Percentiles rank a stretch among this genome's conserved stretches.
Evolutionary conservation across 345 rosid species (phyloP).

Genomic region (Gossypium australe): DNA sequence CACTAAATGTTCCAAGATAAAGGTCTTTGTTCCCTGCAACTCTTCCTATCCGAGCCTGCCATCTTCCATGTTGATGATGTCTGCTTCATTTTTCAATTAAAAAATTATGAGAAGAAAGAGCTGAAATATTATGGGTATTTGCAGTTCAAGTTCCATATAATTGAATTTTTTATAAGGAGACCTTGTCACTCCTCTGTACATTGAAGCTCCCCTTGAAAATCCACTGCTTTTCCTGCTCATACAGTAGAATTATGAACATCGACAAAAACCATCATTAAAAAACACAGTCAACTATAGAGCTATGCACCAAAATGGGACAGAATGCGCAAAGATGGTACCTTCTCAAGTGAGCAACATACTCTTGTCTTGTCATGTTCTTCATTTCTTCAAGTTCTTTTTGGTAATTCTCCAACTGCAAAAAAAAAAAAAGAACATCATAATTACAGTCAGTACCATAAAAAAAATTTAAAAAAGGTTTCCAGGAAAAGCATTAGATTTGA

Average conservation of each 20-base stretch:
- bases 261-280: background rate
- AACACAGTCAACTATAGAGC: background rate
- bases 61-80: slow-evolving; percentile 96
- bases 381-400: slow-evolving; percentile 70
- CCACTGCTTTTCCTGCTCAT: slow-evolving; percentile 87
- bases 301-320: background rate
- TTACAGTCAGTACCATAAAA: slow-evolving; percentile 18
- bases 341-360: slow-evolving; percentile 87
- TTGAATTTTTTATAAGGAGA: slow-evolving; percentile 15
- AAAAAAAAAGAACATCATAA: background rate
- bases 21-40: slow-evolving; percentile 99
- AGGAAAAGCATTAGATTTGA: slow-evolving; percentile 6
- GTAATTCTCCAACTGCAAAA: slow-evolving; percentile 63
- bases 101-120: background rate
- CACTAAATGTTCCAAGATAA: slow-evolving; percentile 93
- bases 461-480: slow-evolving; percentile 16
- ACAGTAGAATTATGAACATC: background rate
- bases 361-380: slow-evolving; percentile 86
- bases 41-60: slow-evolving; percentile 99
- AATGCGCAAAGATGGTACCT: slow-evolving; percentile 31
- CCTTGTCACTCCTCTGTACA: slow-evolving; percentile 99
- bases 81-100: background rate
- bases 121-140: background rate
- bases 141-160: background rate
- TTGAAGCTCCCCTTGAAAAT: slow-evolving; percentile 97